phyloP scores from a whole-genome alignment of 768 basidiomycete species.

The Kwoniella bestiolae region DNA sequence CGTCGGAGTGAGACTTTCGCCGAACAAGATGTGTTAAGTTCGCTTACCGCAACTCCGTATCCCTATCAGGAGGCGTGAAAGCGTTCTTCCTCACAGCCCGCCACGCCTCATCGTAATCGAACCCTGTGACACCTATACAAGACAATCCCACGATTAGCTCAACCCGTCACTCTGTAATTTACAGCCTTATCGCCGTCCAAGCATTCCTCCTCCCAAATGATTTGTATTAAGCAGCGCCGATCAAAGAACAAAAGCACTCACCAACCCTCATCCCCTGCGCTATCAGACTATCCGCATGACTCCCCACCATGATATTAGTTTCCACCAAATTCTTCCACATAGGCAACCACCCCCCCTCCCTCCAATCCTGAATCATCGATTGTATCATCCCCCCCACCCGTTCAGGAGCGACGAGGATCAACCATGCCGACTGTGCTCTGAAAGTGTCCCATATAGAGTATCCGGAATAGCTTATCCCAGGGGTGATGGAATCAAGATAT shows the following conservation, averaged over 20 bases:
- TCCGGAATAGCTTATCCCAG: conserved; percentile 72
- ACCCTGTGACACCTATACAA: conserved; percentile 63
- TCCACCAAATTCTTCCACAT: conserved; percentile 91
- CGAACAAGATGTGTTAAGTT: conserved; percentile 32
- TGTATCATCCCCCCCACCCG: conserved; percentile 74
- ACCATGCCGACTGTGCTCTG: conserved; percentile 78
- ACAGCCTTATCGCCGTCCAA: no score
- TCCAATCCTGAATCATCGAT: conserved; percentile 79
- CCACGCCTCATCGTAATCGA: conserved; percentile 70
- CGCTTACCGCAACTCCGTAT: conserved; percentile 61
- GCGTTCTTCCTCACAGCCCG: conserved; percentile 76
- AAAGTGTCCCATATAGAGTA: conserved; percentile 72
- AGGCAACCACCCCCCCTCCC: conserved; percentile 77
- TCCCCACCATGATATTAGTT: conserved; percentile 84
- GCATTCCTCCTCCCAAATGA: no score
- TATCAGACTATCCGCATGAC: conserved; percentile 63
- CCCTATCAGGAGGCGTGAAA: conserved; percentile 59
- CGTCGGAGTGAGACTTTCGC: no score
- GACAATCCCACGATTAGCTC: background rate
- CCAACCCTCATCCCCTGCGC: conserved; percentile 44
- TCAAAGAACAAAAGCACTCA: conserved; percentile 10
- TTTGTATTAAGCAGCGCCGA: background rate
- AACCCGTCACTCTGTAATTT: background rate
- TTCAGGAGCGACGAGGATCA: conserved; percentile 76
- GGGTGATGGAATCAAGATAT: conserved; percentile 66